phyloP scores from a whole-genome alignment of 148 eudicot species.

The Vaccinium darrowii region DNA sequence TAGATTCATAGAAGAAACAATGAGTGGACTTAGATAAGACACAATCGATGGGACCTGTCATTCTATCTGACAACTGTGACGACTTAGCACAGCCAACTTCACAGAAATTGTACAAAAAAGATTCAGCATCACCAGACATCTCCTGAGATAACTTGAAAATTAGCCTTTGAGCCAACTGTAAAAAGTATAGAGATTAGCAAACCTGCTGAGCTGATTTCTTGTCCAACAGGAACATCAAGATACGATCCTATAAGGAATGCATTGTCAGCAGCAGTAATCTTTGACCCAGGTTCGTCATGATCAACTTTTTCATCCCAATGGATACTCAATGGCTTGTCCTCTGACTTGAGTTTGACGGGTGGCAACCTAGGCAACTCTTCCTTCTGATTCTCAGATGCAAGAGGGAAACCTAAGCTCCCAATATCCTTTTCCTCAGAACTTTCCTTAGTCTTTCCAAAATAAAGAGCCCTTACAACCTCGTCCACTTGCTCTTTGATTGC shows the following conservation, averaged over 20 bases:
- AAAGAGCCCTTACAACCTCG: conserved; percentile 84
- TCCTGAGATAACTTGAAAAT: background rate
- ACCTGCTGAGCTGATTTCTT: conserved; percentile 85
- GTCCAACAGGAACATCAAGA: conserved; percentile 96
- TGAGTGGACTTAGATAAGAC: background rate
- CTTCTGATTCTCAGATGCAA: conserved; percentile 55
- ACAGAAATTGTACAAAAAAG: background rate
- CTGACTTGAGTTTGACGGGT: conserved; percentile 90
- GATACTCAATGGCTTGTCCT: conserved; percentile 53
- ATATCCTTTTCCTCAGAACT: conserved; percentile 50
- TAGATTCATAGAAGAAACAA: background rate
- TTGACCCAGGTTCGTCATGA: conserved; percentile 62
- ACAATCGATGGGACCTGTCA: background rate
- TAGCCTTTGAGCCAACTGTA: background rate
- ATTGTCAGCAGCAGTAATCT: conserved; percentile 54
- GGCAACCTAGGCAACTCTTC: conserved; percentile 91
- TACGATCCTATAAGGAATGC: conserved; percentile 78
- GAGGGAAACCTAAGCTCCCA: conserved; percentile 46
- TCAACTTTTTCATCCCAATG: conserved; percentile 81
- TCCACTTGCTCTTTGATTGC: conserved; percentile 85
- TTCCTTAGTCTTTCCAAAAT: conserved; percentile 64
- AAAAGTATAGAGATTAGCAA: conserved; percentile 14
- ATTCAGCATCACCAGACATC: background rate
- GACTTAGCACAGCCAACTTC: background rate
- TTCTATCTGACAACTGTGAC: background rate